These are phyloP conservation scores for Tolypocladium guangdongense DNA, from an alignment of 2,329 filamentous ascomycete genomes.

Conservation along the genomic window DNA sequence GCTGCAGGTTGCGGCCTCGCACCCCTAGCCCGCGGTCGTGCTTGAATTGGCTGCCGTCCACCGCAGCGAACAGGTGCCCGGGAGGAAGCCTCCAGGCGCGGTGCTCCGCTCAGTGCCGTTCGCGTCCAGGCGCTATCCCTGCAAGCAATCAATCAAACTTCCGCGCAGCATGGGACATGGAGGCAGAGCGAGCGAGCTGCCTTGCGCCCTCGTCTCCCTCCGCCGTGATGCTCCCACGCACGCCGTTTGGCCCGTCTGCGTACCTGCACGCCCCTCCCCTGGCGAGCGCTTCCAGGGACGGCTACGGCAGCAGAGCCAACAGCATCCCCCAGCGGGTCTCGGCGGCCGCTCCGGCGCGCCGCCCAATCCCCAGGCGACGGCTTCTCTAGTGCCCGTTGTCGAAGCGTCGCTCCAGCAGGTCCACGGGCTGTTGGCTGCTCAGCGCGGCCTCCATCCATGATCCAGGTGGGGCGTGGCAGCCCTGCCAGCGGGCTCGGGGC, in stretches of 20 bases:
- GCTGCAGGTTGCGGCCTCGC: neutral
- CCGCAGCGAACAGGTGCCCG: neutral
- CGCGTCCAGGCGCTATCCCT: neutral
- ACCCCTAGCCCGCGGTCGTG: neutral
- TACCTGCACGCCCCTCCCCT: neutral
- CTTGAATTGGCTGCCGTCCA: neutral
- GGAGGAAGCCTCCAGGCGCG: neutral
- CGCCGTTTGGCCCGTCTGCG: neutral
- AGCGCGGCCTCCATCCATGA: neutral
- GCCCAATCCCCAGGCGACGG: conserved; percentile 2
- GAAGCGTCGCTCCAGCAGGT: neutral
- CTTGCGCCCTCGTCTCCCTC: too few species aligned
- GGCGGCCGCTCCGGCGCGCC: neutral
- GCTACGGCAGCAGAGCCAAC: neutral
- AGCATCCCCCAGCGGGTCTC: neutral
- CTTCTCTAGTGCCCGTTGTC: conserved; percentile 5
- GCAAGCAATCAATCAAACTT: neutral
- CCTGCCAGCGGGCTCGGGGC: conserved; percentile 1
- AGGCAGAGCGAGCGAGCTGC: neutral
- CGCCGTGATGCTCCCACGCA: too few species aligned
- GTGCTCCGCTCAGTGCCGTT: neutral
- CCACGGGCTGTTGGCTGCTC: neutral
- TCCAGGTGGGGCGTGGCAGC: neutral
- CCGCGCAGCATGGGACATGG: neutral
- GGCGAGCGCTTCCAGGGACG: neutral